Evolutionary conservation across 768 basidiomycete species (phyloP).

Genomic region (Nidularia pulvinata): DNA sequence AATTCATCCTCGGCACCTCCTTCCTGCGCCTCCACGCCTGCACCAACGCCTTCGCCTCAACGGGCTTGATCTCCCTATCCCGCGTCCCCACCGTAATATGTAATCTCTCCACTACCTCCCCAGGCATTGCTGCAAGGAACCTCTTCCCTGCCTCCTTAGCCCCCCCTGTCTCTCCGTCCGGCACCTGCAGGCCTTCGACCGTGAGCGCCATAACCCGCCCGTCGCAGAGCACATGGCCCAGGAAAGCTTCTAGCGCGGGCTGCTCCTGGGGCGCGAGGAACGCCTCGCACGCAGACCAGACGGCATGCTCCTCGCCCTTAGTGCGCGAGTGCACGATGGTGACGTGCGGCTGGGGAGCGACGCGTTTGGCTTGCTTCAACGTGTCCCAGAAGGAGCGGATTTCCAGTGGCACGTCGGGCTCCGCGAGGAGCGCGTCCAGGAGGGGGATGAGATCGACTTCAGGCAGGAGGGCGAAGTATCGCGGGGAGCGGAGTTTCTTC

Average conservation of each 20-base stretch:
- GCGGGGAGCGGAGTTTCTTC: constrained; percentile 34
- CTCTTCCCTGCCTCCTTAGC: constrained; percentile 33
- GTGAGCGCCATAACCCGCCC: constrained; percentile 79
- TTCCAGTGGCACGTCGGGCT: constrained; percentile 20
- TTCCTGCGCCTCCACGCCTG: constrained; percentile 44
- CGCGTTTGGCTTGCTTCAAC: constrained; percentile 41
- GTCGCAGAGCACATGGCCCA: constrained; percentile 60
- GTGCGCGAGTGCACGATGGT: constrained; percentile 78
- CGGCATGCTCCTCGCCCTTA: constrained; percentile 17
- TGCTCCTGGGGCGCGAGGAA: constrained; percentile 16
- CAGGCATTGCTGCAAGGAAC: constrained; percentile 47
- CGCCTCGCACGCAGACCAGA: constrained; percentile 52
- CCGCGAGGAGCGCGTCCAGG: constrained; percentile 39
- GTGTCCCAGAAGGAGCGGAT: constrained; percentile 41
- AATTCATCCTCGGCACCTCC: background rate
- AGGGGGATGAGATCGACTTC: constrained; percentile 63
- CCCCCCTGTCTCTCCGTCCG: constrained; percentile 10
- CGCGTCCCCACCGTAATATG: constrained; percentile 91
- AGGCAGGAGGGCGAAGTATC: constrained; percentile 81
- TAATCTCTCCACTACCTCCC: constrained; percentile 46
- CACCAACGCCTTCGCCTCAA: constrained; percentile 74
- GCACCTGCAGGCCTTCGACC: constrained; percentile 55
- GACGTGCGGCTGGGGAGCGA: constrained; percentile 73
- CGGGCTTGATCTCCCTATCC: constrained; percentile 45
- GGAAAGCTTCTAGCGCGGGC: too few relatives aligned